Evolutionary conservation across 352 stramenopile species (phyloP), one percentile per base, ranked within the genome.

Genomic region (Halophytophthora polymorphica): DNA sequence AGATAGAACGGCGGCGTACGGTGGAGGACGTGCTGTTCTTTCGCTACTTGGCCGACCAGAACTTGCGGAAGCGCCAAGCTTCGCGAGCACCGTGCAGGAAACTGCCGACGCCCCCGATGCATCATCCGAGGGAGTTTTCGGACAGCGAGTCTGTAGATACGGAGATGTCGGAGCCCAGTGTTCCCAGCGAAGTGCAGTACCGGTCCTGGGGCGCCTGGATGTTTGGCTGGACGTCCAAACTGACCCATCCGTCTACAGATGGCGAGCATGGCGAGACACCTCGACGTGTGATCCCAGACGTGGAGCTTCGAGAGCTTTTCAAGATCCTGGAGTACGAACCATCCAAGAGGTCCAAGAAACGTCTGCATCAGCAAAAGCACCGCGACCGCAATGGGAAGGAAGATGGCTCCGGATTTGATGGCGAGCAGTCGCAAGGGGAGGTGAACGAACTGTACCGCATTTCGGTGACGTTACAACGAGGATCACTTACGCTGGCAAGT

Each of bases 11-110:
- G 14, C 66, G 75, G n/a, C 64, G 84, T 41, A 72, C 62, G 28
- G 64, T 93, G 13, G 86, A 94, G 64, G 86, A 95, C 28, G 74
- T 95, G 4, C 60, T 94, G 10, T 85, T 94, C 50, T 95, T 95
- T 40, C 82, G 86, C 17, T 94, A 88, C 45, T 53, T 94, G 41
- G 82, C 72, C 4, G 83, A 95, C 48, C 44, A 79, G 42, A 50
- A 80, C 36, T 33, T 85, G 58, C 51, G 53, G 40, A 74, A 74
- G 36, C 41, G 61, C 22, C 52, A 71, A 38, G 66, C 47, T 45
- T 58, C 35, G 3, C 50, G 39, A 40, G 47, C 29, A 46, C 54
- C 42, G 57, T 56, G 28, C 47, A 57, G 50, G 45, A 47, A 53
- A 37, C 38, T 69, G 18, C 61, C 63, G 12, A 58, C 67, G 15